phyloP scores from a whole-genome alignment of 768 basidiomycete species.

The Exidia glandulosa region DNA sequence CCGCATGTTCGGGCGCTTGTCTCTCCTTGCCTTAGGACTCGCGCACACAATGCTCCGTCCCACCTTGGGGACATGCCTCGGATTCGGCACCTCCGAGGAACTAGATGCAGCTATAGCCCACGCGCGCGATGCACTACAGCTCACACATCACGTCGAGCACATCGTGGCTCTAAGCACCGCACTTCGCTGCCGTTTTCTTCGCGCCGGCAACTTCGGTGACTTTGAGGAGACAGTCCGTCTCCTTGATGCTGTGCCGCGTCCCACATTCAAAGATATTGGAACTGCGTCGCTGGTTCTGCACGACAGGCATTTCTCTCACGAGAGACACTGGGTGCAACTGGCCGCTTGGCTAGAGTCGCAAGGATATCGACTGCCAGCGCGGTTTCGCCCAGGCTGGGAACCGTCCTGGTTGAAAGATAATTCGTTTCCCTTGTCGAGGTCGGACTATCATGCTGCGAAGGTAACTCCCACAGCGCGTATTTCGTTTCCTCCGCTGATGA shows the following conservation, averaged over 20 bases:
- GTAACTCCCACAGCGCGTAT: neutral
- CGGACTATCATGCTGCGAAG: neutral
- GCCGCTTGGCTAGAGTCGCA: neutral
- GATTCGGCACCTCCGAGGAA: too few relatives aligned
- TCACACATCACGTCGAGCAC: too few relatives aligned
- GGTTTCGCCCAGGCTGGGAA: constrained; percentile 8
- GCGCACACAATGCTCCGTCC: too few relatives aligned
- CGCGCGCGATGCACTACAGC: too few relatives aligned
- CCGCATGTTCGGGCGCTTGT: too few relatives aligned
- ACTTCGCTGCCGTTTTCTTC: neutral
- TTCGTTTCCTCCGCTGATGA: neutral
- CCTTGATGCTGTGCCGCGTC: neutral
- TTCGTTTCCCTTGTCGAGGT: neutral
- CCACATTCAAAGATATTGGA: neutral
- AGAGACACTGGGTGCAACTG: neutral
- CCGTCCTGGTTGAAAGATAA: constrained; percentile 9
- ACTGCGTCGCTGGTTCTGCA: neutral
- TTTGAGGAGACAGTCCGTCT: neutral
- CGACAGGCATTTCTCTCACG: neutral
- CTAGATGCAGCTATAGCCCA: too few relatives aligned
- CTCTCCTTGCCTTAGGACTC: too few relatives aligned
- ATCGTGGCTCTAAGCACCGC: neutral
- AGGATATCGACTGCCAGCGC: constrained; percentile 10
- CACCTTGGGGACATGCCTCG: too few relatives aligned
- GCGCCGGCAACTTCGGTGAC: neutral